A percentile compares a stretch with the other conserved stretches of the same genome.
Evolutionary conservation across 1,139 yeast species (phyloP).

Genomic region (Kurtzmaniella quercitrusa): DNA sequence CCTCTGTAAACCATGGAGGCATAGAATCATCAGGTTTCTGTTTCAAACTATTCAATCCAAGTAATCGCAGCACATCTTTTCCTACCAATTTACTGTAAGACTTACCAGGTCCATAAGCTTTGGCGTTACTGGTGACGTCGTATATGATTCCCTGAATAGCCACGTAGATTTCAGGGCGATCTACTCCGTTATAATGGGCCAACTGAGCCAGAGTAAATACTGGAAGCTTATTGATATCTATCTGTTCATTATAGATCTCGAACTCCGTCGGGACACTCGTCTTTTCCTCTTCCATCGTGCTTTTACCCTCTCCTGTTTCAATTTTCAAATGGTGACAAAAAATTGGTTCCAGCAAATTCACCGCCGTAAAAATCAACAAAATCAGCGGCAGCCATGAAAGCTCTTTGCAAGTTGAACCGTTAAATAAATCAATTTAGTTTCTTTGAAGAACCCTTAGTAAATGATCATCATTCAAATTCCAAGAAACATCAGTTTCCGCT

Average conservation of each 20-base stretch:
- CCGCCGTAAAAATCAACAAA: no score
- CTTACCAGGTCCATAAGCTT: constrained; percentile 72
- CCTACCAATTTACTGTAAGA: constrained; percentile 73
- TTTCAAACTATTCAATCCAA: constrained; percentile 45
- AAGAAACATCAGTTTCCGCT: no score
- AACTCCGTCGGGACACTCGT: constrained; percentile 14
- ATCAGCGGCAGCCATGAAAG: no score
- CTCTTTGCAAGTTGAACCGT: no score
- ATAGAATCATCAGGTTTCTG: constrained; percentile 36
- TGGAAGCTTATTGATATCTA: constrained; percentile 26
- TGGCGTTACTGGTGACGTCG: constrained; percentile 64
- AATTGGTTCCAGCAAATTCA: background rate
- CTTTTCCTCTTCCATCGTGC: background rate
- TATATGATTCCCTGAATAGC: constrained; percentile 73
- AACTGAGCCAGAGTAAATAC: constrained; percentile 33
- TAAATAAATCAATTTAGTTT: no score
- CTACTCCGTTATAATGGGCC: constrained; percentile 29
- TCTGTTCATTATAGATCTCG: constrained; percentile 16
- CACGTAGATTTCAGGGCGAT: constrained; percentile 48
- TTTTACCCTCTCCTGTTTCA: no score
- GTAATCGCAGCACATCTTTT: constrained; percentile 69
- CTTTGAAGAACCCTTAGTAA: no score
- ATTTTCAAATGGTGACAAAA: background rate
- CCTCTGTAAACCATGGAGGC: constrained; percentile 45
- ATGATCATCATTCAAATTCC: no score